phyloP scores from a whole-genome alignment of 148 eudicot species.

The Fagopyrum esculentum region DNA sequence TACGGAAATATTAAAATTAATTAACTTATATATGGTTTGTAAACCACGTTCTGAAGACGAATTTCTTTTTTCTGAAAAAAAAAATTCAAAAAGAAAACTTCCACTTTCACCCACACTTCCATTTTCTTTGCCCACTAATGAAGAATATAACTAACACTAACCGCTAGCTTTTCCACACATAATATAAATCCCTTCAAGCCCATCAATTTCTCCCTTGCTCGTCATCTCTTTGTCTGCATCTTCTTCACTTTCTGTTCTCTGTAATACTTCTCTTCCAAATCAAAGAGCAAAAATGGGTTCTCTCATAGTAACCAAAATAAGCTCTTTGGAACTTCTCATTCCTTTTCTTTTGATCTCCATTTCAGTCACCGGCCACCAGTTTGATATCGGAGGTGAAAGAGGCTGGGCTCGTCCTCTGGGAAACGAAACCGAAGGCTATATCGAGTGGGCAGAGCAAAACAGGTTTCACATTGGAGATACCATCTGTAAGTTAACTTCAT shows the following conservation, averaged over 20 bases:
- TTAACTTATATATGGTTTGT: no score
- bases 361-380: constrained; percentile 34
- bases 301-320: constrained; percentile 18
- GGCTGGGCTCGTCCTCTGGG: constrained; percentile 47
- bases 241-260: neutral
- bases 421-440: constrained; percentile 42
- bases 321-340: constrained; percentile 15
- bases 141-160: constrained; percentile 8
- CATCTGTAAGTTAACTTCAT: constrained; percentile 30
- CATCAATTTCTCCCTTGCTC: neutral
- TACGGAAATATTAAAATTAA: no score
- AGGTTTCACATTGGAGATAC: constrained; percentile 57
- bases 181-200: neutral
- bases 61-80: neutral
- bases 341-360: constrained; percentile 16
- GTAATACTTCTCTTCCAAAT: neutral
- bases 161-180: neutral
- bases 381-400: constrained; percentile 38
- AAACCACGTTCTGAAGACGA: constrained; percentile 2
- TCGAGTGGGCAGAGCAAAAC: constrained; percentile 58
- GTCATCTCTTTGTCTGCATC: neutral
- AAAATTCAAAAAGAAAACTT: neutral
- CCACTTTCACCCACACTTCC: constrained; percentile 6
- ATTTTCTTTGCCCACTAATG: neutral
- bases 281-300: constrained; percentile 27